Evolutionary conservation across 208 protist species (phyloP).

Genomic region (Leishmania mexicana): DNA sequence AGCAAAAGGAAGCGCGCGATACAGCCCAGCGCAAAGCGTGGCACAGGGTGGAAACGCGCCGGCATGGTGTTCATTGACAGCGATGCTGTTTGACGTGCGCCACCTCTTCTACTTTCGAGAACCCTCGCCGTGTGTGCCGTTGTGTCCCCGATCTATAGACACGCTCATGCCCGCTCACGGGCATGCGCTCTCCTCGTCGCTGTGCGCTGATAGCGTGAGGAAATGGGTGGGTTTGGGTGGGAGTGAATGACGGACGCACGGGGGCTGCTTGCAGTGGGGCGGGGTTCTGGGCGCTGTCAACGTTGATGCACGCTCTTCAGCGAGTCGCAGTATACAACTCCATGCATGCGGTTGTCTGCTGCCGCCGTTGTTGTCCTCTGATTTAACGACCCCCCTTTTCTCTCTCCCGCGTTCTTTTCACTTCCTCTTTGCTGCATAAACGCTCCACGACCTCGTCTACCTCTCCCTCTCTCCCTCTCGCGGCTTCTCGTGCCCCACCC

Average conservation of each 20-base stretch:
- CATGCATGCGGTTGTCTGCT: not conserved
- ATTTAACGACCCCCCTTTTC: not conserved
- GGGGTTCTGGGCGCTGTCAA: not conserved
- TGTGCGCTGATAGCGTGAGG: not conserved
- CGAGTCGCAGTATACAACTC: not conserved
- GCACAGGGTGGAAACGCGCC: not conserved
- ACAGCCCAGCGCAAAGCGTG: not conserved
- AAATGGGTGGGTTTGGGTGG: not conserved
- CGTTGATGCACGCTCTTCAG: not conserved
- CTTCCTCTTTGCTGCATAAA: not conserved
- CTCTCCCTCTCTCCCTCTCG: not conserved
- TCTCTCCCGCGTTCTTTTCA: not conserved
- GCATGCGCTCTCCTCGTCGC: not conserved
- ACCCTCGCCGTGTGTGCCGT: not conserved
- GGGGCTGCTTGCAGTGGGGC: not conserved
- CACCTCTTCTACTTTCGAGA: not conserved
- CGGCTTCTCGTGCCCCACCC: not conserved
- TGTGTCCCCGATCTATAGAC: not conserved
- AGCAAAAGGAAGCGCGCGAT: not conserved
- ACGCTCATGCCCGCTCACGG: not conserved
- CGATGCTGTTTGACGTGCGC: not conserved
- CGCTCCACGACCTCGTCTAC: not conserved
- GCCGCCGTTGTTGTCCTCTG: not conserved
- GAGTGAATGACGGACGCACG: not conserved
- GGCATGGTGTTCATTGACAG: not conserved